Percentiles rank a stretch among this genome's conserved stretches.
Evolutionary conservation across 2,329 filamentous ascomycete genomes (phyloP).

Genomic region (Fusarium cyanostomum): DNA sequence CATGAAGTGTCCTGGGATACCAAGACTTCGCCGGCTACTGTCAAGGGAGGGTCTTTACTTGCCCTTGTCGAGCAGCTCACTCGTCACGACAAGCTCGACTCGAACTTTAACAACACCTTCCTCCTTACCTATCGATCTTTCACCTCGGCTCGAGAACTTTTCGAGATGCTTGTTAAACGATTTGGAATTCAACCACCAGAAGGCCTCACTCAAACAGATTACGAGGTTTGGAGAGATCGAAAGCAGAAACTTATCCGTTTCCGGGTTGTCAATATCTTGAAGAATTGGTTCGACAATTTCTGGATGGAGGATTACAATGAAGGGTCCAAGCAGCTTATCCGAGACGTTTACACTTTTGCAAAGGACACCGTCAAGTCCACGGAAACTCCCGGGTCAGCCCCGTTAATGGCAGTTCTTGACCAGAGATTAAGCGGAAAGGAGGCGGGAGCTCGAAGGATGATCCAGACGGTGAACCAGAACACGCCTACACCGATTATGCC

Average conservation of each 20-base stretch:
- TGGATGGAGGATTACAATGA: constrained; percentile 97
- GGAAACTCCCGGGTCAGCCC: constrained; percentile 87
- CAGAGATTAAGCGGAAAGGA: constrained; percentile 90
- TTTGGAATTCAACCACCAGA: constrained; percentile 94
- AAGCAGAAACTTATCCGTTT: constrained; percentile 98
- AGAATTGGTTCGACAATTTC: constrained; percentile 98
- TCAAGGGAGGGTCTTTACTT: constrained; percentile 89
- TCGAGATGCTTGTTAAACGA: constrained; percentile 89
- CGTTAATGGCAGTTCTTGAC: constrained; percentile 86
- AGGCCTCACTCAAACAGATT: constrained; percentile 78
- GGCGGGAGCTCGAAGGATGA: constrained; percentile 82
- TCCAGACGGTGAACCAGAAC: constrained; percentile 84
- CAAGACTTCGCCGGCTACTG: constrained; percentile 76
- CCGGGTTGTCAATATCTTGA: constrained; percentile 95
- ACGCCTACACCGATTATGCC: constrained; percentile 91
- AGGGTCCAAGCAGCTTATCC: constrained; percentile 83
- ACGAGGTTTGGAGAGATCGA: constrained; percentile 87
- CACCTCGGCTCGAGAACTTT: constrained; percentile 87
- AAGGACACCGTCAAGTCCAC: constrained; percentile 92
- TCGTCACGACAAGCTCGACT: constrained; percentile 93
- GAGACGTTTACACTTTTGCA: constrained; percentile 89
- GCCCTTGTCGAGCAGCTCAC: constrained; percentile 95
- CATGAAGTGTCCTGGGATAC: constrained; percentile 89
- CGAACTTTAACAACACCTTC: constrained; percentile 97
- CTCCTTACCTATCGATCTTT: constrained; percentile 96